These are phyloP conservation scores for Andalucia godoyi DNA, from an alignment of 78 protist genomes.

Conservation along the genomic window DNA sequence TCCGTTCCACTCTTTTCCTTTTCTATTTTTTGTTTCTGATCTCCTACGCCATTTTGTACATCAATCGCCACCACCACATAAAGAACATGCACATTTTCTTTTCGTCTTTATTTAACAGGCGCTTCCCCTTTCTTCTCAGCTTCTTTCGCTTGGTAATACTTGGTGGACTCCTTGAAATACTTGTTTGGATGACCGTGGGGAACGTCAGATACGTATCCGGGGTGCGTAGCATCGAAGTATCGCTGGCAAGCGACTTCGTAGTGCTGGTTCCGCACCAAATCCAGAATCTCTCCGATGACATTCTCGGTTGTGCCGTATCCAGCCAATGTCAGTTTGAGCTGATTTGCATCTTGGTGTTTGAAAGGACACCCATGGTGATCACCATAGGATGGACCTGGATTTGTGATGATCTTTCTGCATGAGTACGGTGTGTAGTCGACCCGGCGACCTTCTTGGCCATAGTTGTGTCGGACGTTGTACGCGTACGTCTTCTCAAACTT, in stretches of 20 bases:
- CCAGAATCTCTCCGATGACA: constrained; percentile 5
- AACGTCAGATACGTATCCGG: no score
- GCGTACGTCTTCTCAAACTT: constrained; percentile 61
- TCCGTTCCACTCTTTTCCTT: no score
- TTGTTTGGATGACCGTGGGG: no score
- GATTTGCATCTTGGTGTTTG: constrained; percentile 12
- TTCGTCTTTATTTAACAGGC: no score
- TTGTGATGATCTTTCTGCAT: constrained; percentile 37
- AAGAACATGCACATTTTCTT: no score
- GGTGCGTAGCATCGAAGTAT: constrained; percentile 28
- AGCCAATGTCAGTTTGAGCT: not conserved
- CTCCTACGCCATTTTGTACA: no score
- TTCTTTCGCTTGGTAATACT: no score
- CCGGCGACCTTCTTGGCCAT: constrained; percentile 76
- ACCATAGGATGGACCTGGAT: not conserved
- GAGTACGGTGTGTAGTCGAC: constrained; percentile 42
- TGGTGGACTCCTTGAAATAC: no score
- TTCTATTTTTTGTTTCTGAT: no score
- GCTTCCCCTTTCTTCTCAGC: no score
- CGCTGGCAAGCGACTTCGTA: constrained; percentile 33
- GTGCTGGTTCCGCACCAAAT: constrained; percentile 17
- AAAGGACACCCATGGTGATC: constrained; percentile 63
- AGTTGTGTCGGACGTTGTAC: constrained; percentile 68
- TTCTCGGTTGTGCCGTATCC: not conserved
- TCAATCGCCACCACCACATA: no score